Base-by-base conservation (phyloP, 257 asterid genomes). In the Gentiana macrophylla region DNA sequence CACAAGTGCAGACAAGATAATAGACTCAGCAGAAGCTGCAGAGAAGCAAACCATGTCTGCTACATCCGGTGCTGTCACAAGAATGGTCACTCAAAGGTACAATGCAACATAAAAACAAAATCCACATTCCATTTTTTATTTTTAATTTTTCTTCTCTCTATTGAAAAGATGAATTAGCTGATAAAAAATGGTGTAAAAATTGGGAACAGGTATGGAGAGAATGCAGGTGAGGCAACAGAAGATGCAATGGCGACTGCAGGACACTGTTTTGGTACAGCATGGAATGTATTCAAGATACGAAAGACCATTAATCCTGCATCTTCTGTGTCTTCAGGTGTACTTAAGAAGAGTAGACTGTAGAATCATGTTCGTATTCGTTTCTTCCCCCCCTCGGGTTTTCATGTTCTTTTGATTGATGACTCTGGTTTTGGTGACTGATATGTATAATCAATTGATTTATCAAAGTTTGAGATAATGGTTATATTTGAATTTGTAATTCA, bases 1-100 rank as follows among this genome's bases (percentile, higher is more conserved):
- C 32, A 56, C 5, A 37, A 66, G 0, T 45, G 57, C 82, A 87
- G 96, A 88, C 32, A 88, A 75, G 62, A 70, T 88, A 51, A 34
- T 87, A 24, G 96, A 88, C 60, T 90, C 96, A 37, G 90, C 94
- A 38, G 96, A 88, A 74, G 96, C 87, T 50, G 94, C 96, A 35
- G 96, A 88, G 62, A 84, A 74, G 73, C 94, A 84, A 70, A 49
- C 93, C 8, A 47, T 73, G 65, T 24, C 73, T 15, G 93, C 96
- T 49, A 84, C 93, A 57, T 82, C 96, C 2, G 87, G 86, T 12
- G 93, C 94, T n/a, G 79, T 83, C 11, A 77, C 84, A 38, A 76
- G 81, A 50, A 66, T 76, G 65, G 93, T 88, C 50, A 49, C 84
- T 32, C 57, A 80, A 36, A 79, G 79, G 82, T 77, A 77, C 46